Evolutionary conservation across 192 early-diverging fungal species (phyloP).

Genomic region (Lobulomyces angularis): DNA sequence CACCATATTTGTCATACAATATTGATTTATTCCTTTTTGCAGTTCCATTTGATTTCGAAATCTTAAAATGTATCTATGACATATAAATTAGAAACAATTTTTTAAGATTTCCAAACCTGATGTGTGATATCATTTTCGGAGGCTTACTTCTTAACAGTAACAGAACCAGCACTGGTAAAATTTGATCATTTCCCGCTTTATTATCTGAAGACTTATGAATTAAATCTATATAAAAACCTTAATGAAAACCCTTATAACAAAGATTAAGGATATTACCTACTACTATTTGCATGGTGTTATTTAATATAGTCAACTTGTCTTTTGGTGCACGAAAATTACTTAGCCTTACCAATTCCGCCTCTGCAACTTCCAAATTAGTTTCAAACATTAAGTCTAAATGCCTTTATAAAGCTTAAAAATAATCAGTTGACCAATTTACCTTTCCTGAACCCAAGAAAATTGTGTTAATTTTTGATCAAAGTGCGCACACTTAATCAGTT

Average conservation of each 20-base stretch:
- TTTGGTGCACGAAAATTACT: slow-evolving; percentile 33
- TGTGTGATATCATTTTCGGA: slow-evolving; percentile 37
- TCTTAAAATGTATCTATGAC: slow-evolving; percentile 26
- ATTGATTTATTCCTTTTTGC: slow-evolving; percentile 31
- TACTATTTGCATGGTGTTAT: slow-evolving; percentile 24
- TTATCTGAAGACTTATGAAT: slow-evolving; percentile 17
- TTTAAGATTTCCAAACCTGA: slow-evolving; percentile 18
- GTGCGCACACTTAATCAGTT: no score
- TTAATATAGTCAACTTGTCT: slow-evolving; percentile 28
- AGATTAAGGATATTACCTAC: slow-evolving; percentile 12
- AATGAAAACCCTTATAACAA: not conserved
- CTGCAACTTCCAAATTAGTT: slow-evolving; percentile 24
- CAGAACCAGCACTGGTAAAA: slow-evolving; percentile 34
- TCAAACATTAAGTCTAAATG: slow-evolving; percentile 37
- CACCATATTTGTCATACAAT: slow-evolving; percentile 33
- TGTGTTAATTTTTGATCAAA: no score
- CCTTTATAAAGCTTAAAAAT: no score
- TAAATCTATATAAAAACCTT: slow-evolving; percentile 14
- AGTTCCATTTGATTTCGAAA: slow-evolving; percentile 30
- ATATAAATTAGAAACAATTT: not conserved
- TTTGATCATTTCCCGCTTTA: slow-evolving; percentile 26
- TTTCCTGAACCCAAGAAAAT: no score
- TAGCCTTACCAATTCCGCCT: slow-evolving; percentile 26
- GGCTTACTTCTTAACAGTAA: slow-evolving; percentile 30
- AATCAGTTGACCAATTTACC: no score